Percentiles rank a stretch among this genome's conserved stretches.
Evolutionary conservation across 805 yeast genomes (phyloP).

Genomic region (Yarrowia phangngaensis): DNA sequence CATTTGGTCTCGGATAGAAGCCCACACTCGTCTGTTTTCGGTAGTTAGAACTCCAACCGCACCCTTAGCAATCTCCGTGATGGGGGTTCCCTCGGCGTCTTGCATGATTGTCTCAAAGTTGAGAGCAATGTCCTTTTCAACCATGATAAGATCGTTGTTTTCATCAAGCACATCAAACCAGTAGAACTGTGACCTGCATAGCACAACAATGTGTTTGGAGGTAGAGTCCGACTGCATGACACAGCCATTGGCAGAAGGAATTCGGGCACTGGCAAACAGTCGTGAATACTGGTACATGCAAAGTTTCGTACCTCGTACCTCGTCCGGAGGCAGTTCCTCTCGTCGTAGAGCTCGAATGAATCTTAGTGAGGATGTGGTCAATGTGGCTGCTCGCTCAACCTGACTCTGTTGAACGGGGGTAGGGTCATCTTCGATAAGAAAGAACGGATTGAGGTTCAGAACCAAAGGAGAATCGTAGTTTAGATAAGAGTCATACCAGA

Average conservation of each 20-base stretch:
- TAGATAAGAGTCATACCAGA: conserved; percentile 89
- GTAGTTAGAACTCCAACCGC: conserved; percentile 89
- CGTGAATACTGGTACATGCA: conserved; percentile 91
- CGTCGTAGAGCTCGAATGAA: conserved; percentile 76
- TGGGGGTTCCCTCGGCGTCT: conserved; percentile 56
- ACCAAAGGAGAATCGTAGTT: conserved; percentile 79
- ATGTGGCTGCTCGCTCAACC: conserved; percentile 73
- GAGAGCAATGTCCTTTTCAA: conserved; percentile 69
- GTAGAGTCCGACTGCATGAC: conserved; percentile 74
- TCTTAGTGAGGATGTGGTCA: conserved; percentile 71
- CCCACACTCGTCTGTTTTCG: conserved; percentile 86
- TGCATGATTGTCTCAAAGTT: conserved; percentile 71
- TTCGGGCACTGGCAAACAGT: conserved; percentile 81
- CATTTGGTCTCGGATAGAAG: conserved; percentile 58
- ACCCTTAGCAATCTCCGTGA: conserved; percentile 61
- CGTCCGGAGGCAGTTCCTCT: conserved; percentile 69
- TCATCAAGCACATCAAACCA: conserved; percentile 90
- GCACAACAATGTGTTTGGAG: conserved; percentile 75
- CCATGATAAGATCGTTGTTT: conserved; percentile 63
- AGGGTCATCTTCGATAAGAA: conserved; percentile 87
- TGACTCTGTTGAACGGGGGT: conserved; percentile 58
- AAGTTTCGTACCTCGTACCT: conserved; percentile 54
- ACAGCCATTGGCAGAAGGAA: conserved; percentile 80
- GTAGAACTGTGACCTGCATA: conserved; percentile 83
- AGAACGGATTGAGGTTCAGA: conserved; percentile 85